Base-by-base conservation (phyloP, 176 grass and related monocot species). In the Carex littledalei region DNA sequence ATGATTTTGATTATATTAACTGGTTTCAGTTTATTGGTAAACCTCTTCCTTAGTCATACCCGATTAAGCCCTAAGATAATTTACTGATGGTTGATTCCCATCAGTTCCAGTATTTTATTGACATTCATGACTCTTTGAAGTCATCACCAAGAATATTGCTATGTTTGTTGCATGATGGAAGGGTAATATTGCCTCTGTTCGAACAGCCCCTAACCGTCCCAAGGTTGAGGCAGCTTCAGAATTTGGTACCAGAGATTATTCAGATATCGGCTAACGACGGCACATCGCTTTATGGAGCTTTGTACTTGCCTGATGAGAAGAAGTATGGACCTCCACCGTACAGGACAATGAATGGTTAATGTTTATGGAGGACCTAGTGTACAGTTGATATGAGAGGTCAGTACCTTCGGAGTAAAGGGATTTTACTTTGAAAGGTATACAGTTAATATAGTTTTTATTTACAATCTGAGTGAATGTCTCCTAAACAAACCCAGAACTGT, bases 351-450 rank as follows among this genome's bases (percentile, higher is more conserved):
- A 10, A 82, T 99, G 70, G 82, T 99, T 70, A 90, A 78, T 5
- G 90, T 99, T 67, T 99, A 99, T 70, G 97, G 97, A 78, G 97
- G 97, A 56, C 97, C 97, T 5, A 89, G 93, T 83, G 91, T 96
- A 79, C 97, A 99, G 84, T 85, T 88, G 97, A 99, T 85, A 99
- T 99, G 97, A 95, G 97, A 88, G 93, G 93, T 63, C 97, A 99
- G 63, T 99, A 87, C 68, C 87, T 99, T 63, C 89, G 90, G 74
- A 96, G 89, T 59, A 99, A 96, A 89, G 93, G 97, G 52, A 86
- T 99, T 67, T 91, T 96, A 90, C 93, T 99, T 65, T 99, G 97
- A 91, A 99, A 99, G 97, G 97, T 99, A 99, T 86, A 66, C 43
- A 15, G 79, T 52, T 76, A 53, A 15, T 54, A 76, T 54, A 76